Conservation (phyloP, 352 stramenopile species). For the Thalassiosira ordinaria region DNA sequence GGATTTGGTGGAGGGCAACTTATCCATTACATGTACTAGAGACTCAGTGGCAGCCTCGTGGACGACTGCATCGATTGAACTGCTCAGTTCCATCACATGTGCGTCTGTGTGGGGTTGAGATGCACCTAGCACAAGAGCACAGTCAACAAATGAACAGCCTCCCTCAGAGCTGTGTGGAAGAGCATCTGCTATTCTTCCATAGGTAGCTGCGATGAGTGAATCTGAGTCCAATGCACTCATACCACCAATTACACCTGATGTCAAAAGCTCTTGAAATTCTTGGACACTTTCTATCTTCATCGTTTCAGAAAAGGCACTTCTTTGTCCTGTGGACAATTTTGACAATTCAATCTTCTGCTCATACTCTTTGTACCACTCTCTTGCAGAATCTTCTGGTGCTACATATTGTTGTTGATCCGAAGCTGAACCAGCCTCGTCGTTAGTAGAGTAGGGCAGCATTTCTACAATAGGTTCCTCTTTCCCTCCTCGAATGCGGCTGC, state of each 20-base stretch:
- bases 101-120: constrained; percentile 12
- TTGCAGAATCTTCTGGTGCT: constrained; percentile 76
- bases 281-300: constrained; percentile 65
- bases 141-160: constrained; percentile 57
- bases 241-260: constrained; percentile 55
- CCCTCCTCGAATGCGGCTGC: constrained; percentile 83
- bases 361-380: constrained; percentile 70
- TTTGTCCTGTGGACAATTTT: constrained; percentile 1
- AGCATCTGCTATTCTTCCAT: constrained; percentile 57
- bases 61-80: constrained; percentile 46
- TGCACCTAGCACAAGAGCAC: constrained; percentile 43
- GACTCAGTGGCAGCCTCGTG: constrained; percentile 55
- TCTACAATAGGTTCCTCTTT: constrained; percentile 87
- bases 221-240: constrained; percentile 71
- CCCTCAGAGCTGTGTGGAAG: constrained; percentile 48
- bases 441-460: constrained; percentile 42
- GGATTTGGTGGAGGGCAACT: constrained; percentile 63
- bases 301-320: constrained; percentile 31
- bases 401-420: constrained; percentile 31
- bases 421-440: constrained; percentile 23
- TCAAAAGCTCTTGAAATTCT: constrained; percentile 64
- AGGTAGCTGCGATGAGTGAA: constrained; percentile 56
- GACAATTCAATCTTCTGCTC: constrained; percentile 10
- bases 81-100: constrained; percentile 4
- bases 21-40: constrained; percentile 45